Base-by-base conservation (phyloP, 2,329 filamentous ascomycete species). In the Canariomyces notabilis region DNA sequence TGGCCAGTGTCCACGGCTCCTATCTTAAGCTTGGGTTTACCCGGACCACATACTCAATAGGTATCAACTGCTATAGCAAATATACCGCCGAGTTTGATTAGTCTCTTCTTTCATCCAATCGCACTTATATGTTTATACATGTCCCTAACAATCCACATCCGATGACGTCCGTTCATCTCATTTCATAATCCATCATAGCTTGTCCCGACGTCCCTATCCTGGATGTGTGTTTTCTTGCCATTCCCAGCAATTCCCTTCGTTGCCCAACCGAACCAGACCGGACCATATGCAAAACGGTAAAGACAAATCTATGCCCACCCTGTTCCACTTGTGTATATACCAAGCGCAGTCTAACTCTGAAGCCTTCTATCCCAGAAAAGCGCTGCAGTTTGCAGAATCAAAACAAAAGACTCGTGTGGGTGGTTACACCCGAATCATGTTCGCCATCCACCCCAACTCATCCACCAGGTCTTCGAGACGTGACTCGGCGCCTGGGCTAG, bases 371-470 rank as follows among this genome's bases (percentile, higher is more conserved):
- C 4, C n/a, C 21, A 16, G 19, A 31, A 14, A 32, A 16, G 23
- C 5, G 16, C 6, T 32, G 22, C 22, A 12, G n/a, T 15, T 12
- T 33, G 20, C 31, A 19, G 15, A 16, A 14, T 21, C 9, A 42
- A 37, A 20, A 42, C 37, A 36, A n/a, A 32, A 35, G 14, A 26
- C 14, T 29, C 4, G 9, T 42, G 32, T 37, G 38, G 21, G 40
- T 55, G 42, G 36, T 64, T 66, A 21, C 57, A n/a, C 62, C 41
- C 65, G 64, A 51, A 79, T 75, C 19, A 69, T 63, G 23, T 71
- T 67, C 9, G 70, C 71, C 59, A 79, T 73, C 74, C 75, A 78
- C 44, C 71, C 67, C 50, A 78, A 62, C 57, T 79, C 76, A 41
- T 48, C 63, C 6, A 66, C 59, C 6, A 71, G 50, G 22, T 67